Conservation (phyloP, 1,139 yeast genomes). For the Geotrichum candidum region DNA sequence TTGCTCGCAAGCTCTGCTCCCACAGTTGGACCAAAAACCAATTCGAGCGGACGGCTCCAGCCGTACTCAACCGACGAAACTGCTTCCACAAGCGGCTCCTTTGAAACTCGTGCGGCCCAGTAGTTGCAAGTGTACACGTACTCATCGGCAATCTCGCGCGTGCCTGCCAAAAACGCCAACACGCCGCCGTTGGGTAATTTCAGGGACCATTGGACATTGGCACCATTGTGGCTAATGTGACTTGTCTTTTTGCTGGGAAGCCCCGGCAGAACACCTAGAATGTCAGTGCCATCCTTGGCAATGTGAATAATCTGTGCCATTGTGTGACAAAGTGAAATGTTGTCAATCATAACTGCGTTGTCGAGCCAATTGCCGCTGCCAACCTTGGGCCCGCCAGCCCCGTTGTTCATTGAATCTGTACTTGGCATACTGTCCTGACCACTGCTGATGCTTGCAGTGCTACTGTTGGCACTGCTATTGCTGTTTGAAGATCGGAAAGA, state of each 20-base stretch:
- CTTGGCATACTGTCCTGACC: background rate
- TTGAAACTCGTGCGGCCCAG: constrained; percentile 83
- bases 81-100: constrained; percentile 59
- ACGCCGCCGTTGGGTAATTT: constrained; percentile 35
- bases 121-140: constrained; percentile 76
- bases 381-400: constrained; percentile 23
- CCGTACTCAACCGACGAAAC: constrained; percentile 78
- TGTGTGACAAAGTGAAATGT: constrained; percentile 32
- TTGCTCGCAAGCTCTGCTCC: background rate
- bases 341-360: constrained; percentile 32
- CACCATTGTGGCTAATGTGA: constrained; percentile 15
- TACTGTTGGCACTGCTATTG: background rate
- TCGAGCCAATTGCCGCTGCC: constrained; percentile 69
- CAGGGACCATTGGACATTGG: constrained; percentile 32
- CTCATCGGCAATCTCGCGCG: constrained; percentile 61
- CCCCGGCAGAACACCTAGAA: constrained; percentile 15
- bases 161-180: constrained; percentile 46
- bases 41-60: constrained; percentile 46
- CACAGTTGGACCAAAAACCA: constrained; percentile 4
- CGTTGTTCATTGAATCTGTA: background rate
- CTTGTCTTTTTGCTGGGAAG: constrained; percentile 6
- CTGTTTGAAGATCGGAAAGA: background rate
- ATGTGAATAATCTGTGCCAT: constrained; percentile 29
- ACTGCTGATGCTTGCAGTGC: background rate
- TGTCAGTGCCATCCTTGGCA: constrained; percentile 15